Conservation (phyloP, 148 eudicot species). For the Rhododendron williamsianum region DNA sequence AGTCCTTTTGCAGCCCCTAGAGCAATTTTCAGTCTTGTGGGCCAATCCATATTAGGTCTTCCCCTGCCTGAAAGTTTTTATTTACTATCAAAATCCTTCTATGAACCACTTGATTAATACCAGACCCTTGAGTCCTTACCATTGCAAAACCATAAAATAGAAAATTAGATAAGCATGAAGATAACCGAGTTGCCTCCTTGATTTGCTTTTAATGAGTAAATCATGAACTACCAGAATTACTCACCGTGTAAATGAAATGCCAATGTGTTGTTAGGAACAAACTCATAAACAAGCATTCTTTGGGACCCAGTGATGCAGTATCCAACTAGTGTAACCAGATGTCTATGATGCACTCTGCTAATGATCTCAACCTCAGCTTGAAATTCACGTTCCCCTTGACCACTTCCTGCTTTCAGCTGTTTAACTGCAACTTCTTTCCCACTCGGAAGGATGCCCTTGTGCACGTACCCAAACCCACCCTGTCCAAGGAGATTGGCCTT, state of each 20-base stretch:
- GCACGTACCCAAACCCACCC: constrained; percentile 97
- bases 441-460: constrained; percentile 81
- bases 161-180: not conserved
- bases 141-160: not conserved
- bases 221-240: not conserved
- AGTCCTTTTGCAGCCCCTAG: constrained; percentile 83
- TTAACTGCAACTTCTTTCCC: constrained; percentile 96
- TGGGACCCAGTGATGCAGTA: constrained; percentile 82
- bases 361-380: constrained; percentile 97
- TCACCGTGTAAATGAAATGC: constrained; percentile 86
- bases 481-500: constrained; percentile 82
- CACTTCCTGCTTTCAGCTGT: constrained; percentile 85
- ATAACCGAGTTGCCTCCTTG: not conserved
- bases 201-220: not conserved
- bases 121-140: not conserved
- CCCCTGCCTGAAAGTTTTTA: constrained; percentile 43
- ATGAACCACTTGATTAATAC: not conserved
- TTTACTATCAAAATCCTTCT: constrained; percentile 13
- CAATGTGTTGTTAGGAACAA: constrained; percentile 79
- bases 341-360: constrained; percentile 95
- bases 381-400: constrained; percentile 94
- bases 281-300: constrained; percentile 89
- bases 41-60: constrained; percentile 59
- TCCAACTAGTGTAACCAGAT: constrained; percentile 96
- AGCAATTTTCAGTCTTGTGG: constrained; percentile 63